phyloP scores from a whole-genome alignment of 129 eudicot genomes.

The Arctium lappa region DNA sequence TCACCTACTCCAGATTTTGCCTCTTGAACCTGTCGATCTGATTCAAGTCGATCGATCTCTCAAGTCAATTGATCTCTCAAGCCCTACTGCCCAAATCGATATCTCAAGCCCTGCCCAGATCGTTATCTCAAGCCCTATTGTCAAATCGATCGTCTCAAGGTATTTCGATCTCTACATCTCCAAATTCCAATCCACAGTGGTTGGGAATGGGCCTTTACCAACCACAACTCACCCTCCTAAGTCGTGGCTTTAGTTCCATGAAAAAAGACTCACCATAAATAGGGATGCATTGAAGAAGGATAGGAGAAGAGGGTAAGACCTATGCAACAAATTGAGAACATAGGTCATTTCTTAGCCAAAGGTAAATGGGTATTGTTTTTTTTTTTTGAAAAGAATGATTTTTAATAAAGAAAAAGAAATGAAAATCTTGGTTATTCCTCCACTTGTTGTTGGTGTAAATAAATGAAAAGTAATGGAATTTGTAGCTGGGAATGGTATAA shows the following conservation, averaged over 20 bases:
- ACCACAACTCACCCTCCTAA: no score
- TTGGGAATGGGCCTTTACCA: no score
- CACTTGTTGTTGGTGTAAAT: conserved; percentile 30
- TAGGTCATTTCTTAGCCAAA: conserved; percentile 29
- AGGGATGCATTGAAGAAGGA: conserved; percentile 15
- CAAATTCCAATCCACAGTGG: no score
- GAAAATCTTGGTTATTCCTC: conserved; percentile 46
- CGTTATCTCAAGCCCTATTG: no score
- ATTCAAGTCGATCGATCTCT: no score
- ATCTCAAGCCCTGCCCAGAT: no score
- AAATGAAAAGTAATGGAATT: conserved; percentile 44
- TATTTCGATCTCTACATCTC: no score
- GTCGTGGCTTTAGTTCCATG: not conserved
- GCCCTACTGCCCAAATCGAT: no score
- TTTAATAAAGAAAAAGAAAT: not conserved
- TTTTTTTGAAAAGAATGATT: not conserved
- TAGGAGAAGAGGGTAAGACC: conserved; percentile 12
- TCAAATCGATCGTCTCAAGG: no score
- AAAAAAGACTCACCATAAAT: conserved; percentile 15
- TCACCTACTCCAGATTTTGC: no score
- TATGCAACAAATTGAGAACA: conserved; percentile 16
- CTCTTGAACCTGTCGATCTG: no score
- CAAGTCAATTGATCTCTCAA: no score
- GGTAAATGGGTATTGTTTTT: conserved; percentile 32
- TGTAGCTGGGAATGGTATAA: conserved; percentile 28